Base-by-base conservation (phyloP, 805 yeast genomes). In the Candida nitratophila region DNA sequence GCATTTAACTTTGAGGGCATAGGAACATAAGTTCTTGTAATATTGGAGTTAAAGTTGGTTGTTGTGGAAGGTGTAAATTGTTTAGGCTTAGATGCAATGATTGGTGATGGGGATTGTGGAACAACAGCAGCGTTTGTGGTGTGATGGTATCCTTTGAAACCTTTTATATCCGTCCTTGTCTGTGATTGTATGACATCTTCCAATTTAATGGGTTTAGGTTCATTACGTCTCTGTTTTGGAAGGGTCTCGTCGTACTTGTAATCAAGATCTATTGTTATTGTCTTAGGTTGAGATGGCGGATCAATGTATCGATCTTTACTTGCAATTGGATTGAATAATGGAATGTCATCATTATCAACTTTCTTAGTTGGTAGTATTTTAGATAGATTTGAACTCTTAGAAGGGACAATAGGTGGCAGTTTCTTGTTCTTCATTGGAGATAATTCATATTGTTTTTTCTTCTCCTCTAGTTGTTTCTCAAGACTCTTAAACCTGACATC, bases 341-440 rank as follows among this genome's bases (percentile, higher is more conserved):
- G 4, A 20, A 15, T 24, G 6, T 27, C 22, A 10, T 22, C n/a
- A 20, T 15, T 10, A 20, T 24, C 21, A 16, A 15, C 7, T 12
- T 29, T 9, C n/a, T 29, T 9, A 11, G 12, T 11, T 7, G 4
- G 8, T 29, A 10, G 8, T 29, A 49, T 7, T 12, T 35, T 35
- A 15, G 46, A 40, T 8, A 59, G 39, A 5, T 36, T 38, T 2
- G 37, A 27, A 16, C 48, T 54, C 45, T 61, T 61, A 46, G 43
- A 50, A 7, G 65, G 65, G 4, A 57, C 56, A 7, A 57, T 33
- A 4, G 63, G 63, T 2, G 58, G 56, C 12, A 50, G 26, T 36
- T 54, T 61, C 42, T 53, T 57, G 37, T 20, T 26, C 44, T 52
- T 43, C 27, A 47, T 45, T 3, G 59, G 56, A 4, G 56, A 54